Conservation (phyloP, 2,329 filamentous ascomycete genomes). For the Calonectria multiphialidica region DNA sequence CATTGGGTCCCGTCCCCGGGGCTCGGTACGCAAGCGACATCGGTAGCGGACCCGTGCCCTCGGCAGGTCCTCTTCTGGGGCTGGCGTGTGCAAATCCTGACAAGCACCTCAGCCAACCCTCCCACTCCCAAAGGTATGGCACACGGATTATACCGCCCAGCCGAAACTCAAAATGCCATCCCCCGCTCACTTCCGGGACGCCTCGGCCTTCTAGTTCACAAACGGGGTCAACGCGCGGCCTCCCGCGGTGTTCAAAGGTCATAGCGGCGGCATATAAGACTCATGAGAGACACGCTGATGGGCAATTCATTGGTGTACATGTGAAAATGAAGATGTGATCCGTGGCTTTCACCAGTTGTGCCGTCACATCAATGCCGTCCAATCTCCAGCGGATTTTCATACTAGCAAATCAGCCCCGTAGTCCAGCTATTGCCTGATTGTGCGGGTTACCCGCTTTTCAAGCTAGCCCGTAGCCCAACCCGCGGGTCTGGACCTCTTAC, state of each 20-base stretch:
- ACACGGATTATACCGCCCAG: slow-evolving; percentile 15
- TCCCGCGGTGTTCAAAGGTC: neutral
- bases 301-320: neutral
- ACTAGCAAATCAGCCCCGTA: slow-evolving; percentile 12
- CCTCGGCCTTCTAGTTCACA: slow-evolving; percentile 12
- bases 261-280: slow-evolving; percentile 8
- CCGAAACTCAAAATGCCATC: slow-evolving; percentile 16
- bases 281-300: slow-evolving; percentile 3
- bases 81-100: slow-evolving; percentile 12
- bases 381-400: slow-evolving; percentile 16
- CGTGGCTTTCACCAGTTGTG: slow-evolving; percentile 2
- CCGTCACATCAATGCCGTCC: slow-evolving; percentile 11
- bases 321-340: neutral
- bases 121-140: slow-evolving; percentile 7
- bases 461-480: slow-evolving; percentile 20
- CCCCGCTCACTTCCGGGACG: neutral
- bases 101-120: neutral
- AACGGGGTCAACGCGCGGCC: slow-evolving; percentile 14
- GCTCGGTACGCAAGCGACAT: slow-evolving; percentile 41
- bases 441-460: slow-evolving; percentile 14
- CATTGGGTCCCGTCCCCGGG: slow-evolving; percentile 24
- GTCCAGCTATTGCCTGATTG: slow-evolving; percentile 1
- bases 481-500: slow-evolving; percentile 36
- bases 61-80: slow-evolving; percentile 38
- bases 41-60: slow-evolving; percentile 31